Conservation (phyloP, 2,329 filamentous ascomycete species). For the Dothistroma septosporum region DNA sequence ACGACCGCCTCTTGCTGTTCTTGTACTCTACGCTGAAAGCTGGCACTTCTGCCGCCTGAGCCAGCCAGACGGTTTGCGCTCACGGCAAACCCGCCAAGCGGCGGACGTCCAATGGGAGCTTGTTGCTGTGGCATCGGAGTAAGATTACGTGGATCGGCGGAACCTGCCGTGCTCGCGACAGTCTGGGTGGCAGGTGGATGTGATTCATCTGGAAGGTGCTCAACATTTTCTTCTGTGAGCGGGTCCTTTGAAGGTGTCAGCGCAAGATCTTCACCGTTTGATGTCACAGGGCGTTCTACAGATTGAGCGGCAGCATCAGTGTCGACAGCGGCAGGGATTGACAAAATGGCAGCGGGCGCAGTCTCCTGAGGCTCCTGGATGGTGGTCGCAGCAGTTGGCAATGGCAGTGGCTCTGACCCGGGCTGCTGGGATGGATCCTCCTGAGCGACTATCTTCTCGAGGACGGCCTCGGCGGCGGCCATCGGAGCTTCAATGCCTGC, state of each 20-base stretch:
- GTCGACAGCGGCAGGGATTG: conserved; percentile 24
- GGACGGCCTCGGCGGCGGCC: conserved; percentile 23
- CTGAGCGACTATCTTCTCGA: conserved; percentile 21
- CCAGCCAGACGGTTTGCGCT: conserved; percentile 75
- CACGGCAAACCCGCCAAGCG: conserved; percentile 71
- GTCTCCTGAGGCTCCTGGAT: conserved; percentile 33
- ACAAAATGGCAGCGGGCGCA: conserved; percentile 17
- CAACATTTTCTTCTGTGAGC: conserved; percentile 86
- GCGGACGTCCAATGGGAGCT: conserved; percentile 58
- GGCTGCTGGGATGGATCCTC: conserved; percentile 1
- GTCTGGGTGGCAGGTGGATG: conserved; percentile 73
- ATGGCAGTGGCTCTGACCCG: conserved; percentile 10
- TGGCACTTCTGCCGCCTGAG: conserved; percentile 62
- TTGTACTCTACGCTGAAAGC: conserved; percentile 78
- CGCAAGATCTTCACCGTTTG: conserved; percentile 12
- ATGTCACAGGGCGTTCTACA: conserved; percentile 18
- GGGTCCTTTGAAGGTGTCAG: conserved; percentile 72
- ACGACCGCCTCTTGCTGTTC: conserved; percentile 97
- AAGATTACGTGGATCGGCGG: conserved; percentile 68
- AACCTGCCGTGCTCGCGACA: conserved; percentile 84
- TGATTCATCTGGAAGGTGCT: conserved; percentile 80
- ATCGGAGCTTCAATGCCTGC: conserved; percentile 30
- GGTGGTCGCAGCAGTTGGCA: conserved; percentile 16
- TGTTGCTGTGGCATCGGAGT: conserved; percentile 60
- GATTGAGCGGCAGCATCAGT: conserved; percentile 15